Conservation (phyloP, 768 basidiomycete species). For the Panaeolus papilionaceus region DNA sequence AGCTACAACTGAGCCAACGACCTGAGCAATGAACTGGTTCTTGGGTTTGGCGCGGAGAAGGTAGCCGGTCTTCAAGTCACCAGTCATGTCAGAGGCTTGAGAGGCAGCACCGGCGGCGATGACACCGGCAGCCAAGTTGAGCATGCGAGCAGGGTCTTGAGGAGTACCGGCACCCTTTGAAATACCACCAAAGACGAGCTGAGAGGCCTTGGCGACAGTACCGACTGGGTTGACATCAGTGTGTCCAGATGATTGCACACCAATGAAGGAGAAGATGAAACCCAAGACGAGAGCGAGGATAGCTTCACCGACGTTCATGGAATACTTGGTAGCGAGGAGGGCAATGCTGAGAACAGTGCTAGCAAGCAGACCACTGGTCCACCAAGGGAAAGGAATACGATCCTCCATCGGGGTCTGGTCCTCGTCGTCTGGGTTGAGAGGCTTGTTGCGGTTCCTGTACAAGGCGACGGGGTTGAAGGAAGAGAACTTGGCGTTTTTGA, state of each 20-base stretch:
- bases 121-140: conserved; percentile 59
- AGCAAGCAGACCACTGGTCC: conserved; percentile 53
- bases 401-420: conserved; percentile 60
- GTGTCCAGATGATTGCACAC: conserved; percentile 60
- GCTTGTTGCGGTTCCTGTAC: conserved; percentile 33
- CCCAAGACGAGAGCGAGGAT: conserved; percentile 62
- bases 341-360: conserved; percentile 56
- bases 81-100: conserved; percentile 68
- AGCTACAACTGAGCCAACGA: conserved; percentile 61
- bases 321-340: conserved; percentile 58
- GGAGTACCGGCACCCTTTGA: conserved; percentile 49
- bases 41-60: conserved; percentile 66
- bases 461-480: conserved; percentile 35
- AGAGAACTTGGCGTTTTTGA: not conserved
- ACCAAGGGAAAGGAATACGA: conserved; percentile 60
- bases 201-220: conserved; percentile 64
- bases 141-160: conserved; percentile 40
- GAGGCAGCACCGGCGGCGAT: conserved; percentile 60
- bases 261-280: conserved; percentile 72
- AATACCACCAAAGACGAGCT: conserved; percentile 68
- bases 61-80: conserved; percentile 71
- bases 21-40: conserved; percentile 66
- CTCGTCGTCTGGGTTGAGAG: conserved; percentile 44
- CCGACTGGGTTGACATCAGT: conserved; percentile 68
- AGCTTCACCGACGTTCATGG: conserved; percentile 62